These are phyloP conservation scores for Jaltomata sinuosa DNA, from an alignment of 257 asterid genomes.

Conservation along the genomic window DNA sequence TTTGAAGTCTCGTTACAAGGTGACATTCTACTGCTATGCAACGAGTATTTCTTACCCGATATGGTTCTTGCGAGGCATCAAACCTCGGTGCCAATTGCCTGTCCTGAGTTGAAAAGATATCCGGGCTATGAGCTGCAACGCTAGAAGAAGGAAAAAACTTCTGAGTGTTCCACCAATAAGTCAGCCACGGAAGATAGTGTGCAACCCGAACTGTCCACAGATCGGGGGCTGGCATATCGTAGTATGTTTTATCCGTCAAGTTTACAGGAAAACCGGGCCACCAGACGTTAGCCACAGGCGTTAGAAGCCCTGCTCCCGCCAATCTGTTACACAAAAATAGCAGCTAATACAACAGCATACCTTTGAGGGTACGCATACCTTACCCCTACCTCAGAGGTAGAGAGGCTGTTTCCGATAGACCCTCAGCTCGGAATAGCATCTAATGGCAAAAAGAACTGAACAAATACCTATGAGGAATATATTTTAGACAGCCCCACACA, in stretches of 20 bases:
- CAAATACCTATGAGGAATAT: not conserved
- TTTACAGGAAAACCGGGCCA: conserved; percentile 1
- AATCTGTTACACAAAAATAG: not conserved
- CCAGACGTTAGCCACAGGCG: not conserved
- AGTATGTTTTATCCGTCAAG: not conserved
- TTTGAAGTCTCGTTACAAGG: not conserved
- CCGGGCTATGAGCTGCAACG: not conserved
- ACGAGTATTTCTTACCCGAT: not conserved
- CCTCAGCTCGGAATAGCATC: not conserved
- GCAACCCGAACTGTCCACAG: not conserved
- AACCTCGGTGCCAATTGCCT: not conserved
- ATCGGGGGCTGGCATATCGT: not conserved
- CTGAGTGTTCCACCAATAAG: not conserved
- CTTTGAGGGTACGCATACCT: too few relatives aligned
- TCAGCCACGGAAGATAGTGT: not conserved
- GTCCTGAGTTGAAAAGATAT: not conserved
- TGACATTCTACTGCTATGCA: not conserved
- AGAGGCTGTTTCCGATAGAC: not conserved
- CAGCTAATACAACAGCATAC: too few relatives aligned
- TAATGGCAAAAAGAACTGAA: not conserved
- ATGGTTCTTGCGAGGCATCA: not conserved
- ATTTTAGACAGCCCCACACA: not conserved
- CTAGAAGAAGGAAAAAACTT: not conserved
- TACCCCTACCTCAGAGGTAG: not conserved
- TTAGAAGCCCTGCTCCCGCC: not conserved